Evolutionary conservation across 1,139 yeast species (phyloP), one percentile per base, ranked within the genome.

Genomic region (Taphrina deformans): DNA sequence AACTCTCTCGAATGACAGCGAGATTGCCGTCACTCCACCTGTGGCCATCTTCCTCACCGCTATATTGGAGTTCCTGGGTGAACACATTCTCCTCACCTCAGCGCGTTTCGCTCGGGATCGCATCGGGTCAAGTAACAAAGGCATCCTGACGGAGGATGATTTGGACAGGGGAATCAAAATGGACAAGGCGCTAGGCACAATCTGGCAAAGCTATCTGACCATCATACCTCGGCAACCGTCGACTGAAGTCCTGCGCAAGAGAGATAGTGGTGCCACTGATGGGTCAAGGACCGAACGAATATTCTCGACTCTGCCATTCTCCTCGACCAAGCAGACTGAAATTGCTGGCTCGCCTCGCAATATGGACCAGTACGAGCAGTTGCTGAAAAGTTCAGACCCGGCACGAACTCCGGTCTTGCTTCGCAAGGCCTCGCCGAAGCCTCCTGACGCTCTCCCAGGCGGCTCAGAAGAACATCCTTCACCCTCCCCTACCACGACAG

Each of bases 21-120:
- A 51, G 21, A 46, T 38, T 23, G 31, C 48, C 23, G 55, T 67
- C 31, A 46, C 68, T n/a, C 68, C 69, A 14, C 62, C 66, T 7
- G 65, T 65, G 24, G 63, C 65, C 45, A 66, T 67, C 44, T 67
- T 66, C 31, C 61, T 67, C 33, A 66, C 68, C 2, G 66, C 66
- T 40, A 51, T 65, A 4, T 55, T 67, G 18, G 69, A 67, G 31
- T 50, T 51, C 29, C 23, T 67, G 33, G 69, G 65, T 12, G 69
- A 65, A 33, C 65, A 67, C 38, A 52, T 46, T 23, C 56, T 67
- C 14, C 58, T 64, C 26, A 66, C 67, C 10, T 55, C 68, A 12
- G 67, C 66, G 10, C 66, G 68, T 10, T 68, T 67, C 16, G 68
- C 67, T 18, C 63, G 59, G 12, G 48, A 52, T 14, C 35, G 65